Base-by-base conservation (phyloP, 202 grass and related monocot species). In the Panicum virgatum region DNA sequence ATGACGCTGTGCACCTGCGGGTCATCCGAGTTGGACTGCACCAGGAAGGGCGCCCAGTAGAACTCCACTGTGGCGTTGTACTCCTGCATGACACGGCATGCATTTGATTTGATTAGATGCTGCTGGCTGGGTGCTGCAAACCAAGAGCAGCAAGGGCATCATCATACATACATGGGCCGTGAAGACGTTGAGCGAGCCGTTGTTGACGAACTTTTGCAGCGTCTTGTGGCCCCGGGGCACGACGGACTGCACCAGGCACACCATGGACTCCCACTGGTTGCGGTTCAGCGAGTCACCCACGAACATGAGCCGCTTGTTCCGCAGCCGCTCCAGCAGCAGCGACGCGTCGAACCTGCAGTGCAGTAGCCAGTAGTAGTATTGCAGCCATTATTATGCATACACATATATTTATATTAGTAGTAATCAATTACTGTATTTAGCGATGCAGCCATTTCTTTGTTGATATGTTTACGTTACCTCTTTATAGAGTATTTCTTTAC, bases 251-350 rank as follows among this genome's bases (percentile, higher is more conserved):
- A 92, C 88, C 37, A 97, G 88, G 86, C 94, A 97, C 34, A 98
- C 94, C 94, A 97, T 94, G 9, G 94, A 97, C 53, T 97, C 94
- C 92, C 94, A 94, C 79, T 94, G 92, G 78, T 97, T 97, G 39
- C 94, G 88, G 83, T 97, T 97, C 51, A 97, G 86, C 36, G 94
- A 97, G 67, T 97, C 94, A 8, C 94, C 94, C 63, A 97, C 94
- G 76, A 97, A 97, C 94, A 97, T 97, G 56, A 97, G 77, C 27
- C 94, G 81, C 88, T 94, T 97, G 73, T 86, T 86, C 22, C 92
- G 82, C 7, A 97, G 82, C 58, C 94, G 88, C 90, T 94, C 92
- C 84, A 97, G 61, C 29, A 97, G 84, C 61, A 76, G 0, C 47
- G 54, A 43, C 38, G 88, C 94, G 36, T 97, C 94, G 36, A 91